Percentiles rank a stretch among this genome's conserved stretches.
Conservation (phyloP, 345 rosid genomes). For the Angophora floribunda region DNA sequence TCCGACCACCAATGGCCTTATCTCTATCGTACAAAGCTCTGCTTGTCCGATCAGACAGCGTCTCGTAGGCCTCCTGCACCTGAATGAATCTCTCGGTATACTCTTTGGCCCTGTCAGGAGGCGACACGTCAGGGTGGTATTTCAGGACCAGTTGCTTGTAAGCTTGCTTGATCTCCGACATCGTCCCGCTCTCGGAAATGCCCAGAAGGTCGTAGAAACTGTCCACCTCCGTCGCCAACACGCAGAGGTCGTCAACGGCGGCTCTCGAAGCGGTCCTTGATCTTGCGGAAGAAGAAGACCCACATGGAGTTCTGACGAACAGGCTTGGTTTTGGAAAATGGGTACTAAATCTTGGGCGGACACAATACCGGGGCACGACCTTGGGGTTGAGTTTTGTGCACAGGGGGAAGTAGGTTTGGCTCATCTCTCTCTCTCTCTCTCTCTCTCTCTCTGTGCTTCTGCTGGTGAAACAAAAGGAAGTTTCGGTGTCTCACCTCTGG, state of each 20-base stretch:
- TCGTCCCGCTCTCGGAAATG: slow-evolving; percentile 3
- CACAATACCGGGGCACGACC: neutral
- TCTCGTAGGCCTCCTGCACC: slow-evolving; percentile 17
- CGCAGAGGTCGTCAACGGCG: neutral
- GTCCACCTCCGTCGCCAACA: neutral
- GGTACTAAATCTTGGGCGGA: neutral
- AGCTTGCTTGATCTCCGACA: slow-evolving; percentile 12
- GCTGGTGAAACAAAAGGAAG: neutral
- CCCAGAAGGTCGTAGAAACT: slow-evolving; percentile 12
- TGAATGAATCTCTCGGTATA: slow-evolving; percentile 5
- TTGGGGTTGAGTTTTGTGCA: neutral
- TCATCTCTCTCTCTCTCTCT: neutral
- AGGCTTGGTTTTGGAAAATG: neutral
- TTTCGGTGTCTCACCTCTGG: neutral
- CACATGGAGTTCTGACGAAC: neutral
- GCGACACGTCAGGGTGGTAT: slow-evolving; percentile 15
- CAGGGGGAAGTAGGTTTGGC: neutral
- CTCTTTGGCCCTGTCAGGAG: slow-evolving; percentile 1
- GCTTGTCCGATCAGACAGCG: slow-evolving; percentile 2
- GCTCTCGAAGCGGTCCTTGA: neutral
- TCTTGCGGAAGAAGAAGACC: neutral
- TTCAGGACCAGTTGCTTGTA: slow-evolving; percentile 12
- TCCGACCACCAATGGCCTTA: neutral
- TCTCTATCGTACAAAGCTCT: slow-evolving; percentile 8
- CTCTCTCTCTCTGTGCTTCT: neutral